Percentiles rank a stretch among this genome's conserved stretches.
These are phyloP conservation scores for Russula vinacea DNA, from an alignment of 768 basidiomycete species.

Conservation along the genomic window DNA sequence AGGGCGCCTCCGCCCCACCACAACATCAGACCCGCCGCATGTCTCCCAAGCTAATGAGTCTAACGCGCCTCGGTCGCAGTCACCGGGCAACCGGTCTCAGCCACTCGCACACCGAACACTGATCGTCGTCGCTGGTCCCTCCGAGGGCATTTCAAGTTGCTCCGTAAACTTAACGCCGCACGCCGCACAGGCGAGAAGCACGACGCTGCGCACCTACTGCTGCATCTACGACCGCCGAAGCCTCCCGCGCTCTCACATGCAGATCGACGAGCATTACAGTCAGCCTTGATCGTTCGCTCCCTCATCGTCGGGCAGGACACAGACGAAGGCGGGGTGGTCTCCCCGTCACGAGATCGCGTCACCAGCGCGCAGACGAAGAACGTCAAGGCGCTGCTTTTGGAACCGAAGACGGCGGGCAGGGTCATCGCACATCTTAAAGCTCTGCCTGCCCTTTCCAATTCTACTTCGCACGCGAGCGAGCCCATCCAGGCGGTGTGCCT, in stretches of 20 bases:
- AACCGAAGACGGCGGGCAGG: constrained; percentile 65
- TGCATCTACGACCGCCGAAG: constrained; percentile 1
- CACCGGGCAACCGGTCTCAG: background rate
- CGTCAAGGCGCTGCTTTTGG: constrained; percentile 62
- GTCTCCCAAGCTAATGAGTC: background rate
- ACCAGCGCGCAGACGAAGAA: constrained; percentile 56
- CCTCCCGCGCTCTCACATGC: constrained; percentile 40
- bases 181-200: constrained; percentile 9
- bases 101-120: background rate
- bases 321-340: constrained; percentile 23
- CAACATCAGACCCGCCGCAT: background rate
- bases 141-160: constrained; percentile 11
- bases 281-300: constrained; percentile 59
- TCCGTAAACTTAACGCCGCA: constrained; percentile 7
- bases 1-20: background rate
- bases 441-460: constrained; percentile 49
- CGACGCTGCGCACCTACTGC: constrained; percentile 1
- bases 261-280: constrained; percentile 60
- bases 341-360: constrained; percentile 38
- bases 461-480: constrained; percentile 33
- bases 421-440: constrained; percentile 67
- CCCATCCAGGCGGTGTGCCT: constrained; percentile 82
- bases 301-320: constrained; percentile 57
- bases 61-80: background rate
- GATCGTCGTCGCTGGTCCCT: constrained; percentile 22